A percentile compares a stretch with the other conserved stretches of the same genome.
Evolutionary conservation across 2,329 filamentous ascomycete genomes (phyloP).

Genomic region (Paecilomyces sp.): DNA sequence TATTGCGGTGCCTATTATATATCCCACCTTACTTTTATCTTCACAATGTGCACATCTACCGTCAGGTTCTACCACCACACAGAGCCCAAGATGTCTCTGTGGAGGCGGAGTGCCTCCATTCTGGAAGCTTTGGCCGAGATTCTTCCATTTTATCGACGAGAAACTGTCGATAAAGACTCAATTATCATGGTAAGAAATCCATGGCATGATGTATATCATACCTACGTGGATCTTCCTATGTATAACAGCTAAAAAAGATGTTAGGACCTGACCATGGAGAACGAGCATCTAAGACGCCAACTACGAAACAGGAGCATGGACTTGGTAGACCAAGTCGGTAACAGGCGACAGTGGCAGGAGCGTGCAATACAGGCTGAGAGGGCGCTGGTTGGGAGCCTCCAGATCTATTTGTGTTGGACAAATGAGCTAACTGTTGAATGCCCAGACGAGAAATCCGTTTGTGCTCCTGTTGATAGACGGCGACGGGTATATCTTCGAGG

Average conservation of each 20-base stretch:
- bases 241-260: neutral
- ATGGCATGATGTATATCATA: neutral
- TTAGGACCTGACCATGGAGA: neutral
- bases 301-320: neutral
- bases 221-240: neutral
- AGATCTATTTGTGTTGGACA: neutral
- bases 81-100: neutral
- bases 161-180: neutral
- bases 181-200: neutral
- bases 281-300: neutral
- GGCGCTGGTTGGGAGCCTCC: neutral
- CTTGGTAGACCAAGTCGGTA: neutral
- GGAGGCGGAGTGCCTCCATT: neutral
- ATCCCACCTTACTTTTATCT: neutral
- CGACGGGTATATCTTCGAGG: constrained; percentile 48
- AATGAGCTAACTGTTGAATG: neutral
- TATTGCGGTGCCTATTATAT: neutral
- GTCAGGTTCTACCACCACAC: neutral
- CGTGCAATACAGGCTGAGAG: neutral
- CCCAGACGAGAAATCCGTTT: constrained; percentile 40
- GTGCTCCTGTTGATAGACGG: constrained; percentile 53
- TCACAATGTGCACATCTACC: neutral
- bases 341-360: neutral
- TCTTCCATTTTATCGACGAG: neutral
- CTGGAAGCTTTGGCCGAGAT: neutral